Base-by-base conservation (phyloP, 2,329 filamentous ascomycete species). In the Ophiosphaerella narmari region DNA sequence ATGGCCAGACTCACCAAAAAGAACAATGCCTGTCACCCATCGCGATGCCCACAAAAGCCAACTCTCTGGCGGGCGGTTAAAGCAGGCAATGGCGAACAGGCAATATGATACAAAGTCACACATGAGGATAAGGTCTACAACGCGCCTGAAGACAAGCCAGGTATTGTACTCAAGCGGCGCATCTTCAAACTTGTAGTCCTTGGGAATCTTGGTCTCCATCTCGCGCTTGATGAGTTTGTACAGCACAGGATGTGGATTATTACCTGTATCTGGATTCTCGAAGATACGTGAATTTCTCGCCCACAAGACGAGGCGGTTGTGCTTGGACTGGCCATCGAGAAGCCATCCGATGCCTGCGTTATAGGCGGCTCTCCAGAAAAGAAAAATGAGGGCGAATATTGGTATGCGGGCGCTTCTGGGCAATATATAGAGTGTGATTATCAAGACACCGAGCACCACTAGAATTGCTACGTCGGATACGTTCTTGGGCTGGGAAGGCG, bases 111-210 rank as follows among this genome's bases (percentile, higher is more conserved):
- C 87, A 74, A 99, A 99, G 78, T 99, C 94, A 80, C 92, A 97
- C 91, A 99, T 96, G 69, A 99, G 80, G 71, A 97, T 97, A 72
- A 99, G 78, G 77, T 99, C 94, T 70, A 97, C 94, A 29, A 97
- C 84, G 65, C 94, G 87, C 62, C 94, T 88, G 78, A 99, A 99
- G 61, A 97, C 85, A 48, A 99, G 83, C 94, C 94, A 99, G 36
- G 94, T 96, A 78, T 99, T 99, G 83, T 97, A 99, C 82, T 99
- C 94, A 73, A 97, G 81, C 13, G 94, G 94, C 0, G 93, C 93
- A 63, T 89, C 84, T 64, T 96, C 92, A 69, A 99, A 96, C 57
- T 87, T 86, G 78, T 97, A 99, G 77, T 99, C 91, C 66, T 89
- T 83, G 3, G 90, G 88, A 55, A 99, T 96, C 77, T 99, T 97